A percentile compares a stretch with the other conserved stretches of the same genome.
Conservation (phyloP, 2,329 filamentous ascomycete species). For the Aspergillus versicolor region DNA sequence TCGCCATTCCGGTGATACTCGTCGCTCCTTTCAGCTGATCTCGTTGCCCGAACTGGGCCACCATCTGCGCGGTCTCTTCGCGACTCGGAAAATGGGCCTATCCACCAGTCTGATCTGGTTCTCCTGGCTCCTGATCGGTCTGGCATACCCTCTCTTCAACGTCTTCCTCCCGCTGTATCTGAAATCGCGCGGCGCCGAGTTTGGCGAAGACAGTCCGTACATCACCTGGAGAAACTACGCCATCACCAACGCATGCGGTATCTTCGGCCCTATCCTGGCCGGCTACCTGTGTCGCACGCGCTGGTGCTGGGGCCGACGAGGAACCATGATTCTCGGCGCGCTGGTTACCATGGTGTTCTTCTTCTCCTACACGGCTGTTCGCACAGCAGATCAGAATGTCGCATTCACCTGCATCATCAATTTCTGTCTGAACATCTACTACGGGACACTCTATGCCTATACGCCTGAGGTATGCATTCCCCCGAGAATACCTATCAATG, state of each 20-base stretch:
- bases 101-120: conserved; percentile 64
- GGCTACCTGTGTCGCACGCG: conserved; percentile 71
- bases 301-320: conserved; percentile 56
- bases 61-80: conserved; percentile 33
- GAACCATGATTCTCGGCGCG: conserved; percentile 56
- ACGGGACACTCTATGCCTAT: conserved; percentile 55
- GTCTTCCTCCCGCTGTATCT: conserved; percentile 85
- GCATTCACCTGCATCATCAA: conserved; percentile 53
- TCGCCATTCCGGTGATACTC: background rate
- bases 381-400: conserved; percentile 49
- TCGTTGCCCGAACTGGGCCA: background rate
- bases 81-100: background rate
- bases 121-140: conserved; percentile 77
- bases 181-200: conserved; percentile 42
- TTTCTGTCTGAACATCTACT: conserved; percentile 56
- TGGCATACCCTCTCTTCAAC: conserved; percentile 87
- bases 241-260: conserved; percentile 73
- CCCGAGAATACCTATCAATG: too few relatives aligned
- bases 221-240: conserved; percentile 74
- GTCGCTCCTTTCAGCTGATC: background rate
- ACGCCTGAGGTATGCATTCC: conserved; percentile 45
- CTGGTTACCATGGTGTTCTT: conserved; percentile 54
- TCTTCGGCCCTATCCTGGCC: conserved; percentile 74
- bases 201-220: conserved; percentile 41
- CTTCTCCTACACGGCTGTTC: conserved; percentile 55